Percentiles rank a stretch among this genome's conserved stretches.
Evolutionary conservation across 163 green algal species (phyloP).

Genomic region (Trebouxia gelatinosa): DNA sequence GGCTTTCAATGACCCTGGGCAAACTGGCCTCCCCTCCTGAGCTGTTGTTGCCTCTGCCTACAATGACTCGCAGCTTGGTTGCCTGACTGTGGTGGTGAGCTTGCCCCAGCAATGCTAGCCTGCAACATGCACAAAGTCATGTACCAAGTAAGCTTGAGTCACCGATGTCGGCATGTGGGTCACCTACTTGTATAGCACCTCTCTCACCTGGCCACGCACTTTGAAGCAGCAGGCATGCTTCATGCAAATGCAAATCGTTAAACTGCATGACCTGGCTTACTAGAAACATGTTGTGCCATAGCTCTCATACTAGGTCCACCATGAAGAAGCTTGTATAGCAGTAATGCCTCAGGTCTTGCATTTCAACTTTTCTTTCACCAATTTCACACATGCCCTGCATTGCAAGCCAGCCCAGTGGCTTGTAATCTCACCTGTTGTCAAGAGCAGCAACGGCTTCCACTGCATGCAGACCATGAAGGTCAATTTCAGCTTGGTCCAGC

Average conservation of each 20-base stretch:
- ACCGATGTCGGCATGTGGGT: too few species aligned
- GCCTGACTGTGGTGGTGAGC: constrained; percentile 9
- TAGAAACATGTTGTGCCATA: too few species aligned
- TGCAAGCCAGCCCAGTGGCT: too few species aligned
- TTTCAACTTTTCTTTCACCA: background rate
- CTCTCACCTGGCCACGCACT: too few species aligned
- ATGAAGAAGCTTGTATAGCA: background rate
- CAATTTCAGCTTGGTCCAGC: constrained; percentile 30
- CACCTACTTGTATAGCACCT: too few species aligned
- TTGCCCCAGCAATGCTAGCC: constrained; percentile 21
- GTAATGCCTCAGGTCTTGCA: background rate
- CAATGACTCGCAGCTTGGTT: constrained; percentile 36
- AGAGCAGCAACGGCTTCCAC: constrained; percentile 39
- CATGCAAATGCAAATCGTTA: too few species aligned
- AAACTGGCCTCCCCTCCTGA: constrained; percentile 41
- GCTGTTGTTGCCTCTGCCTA: constrained; percentile 43
- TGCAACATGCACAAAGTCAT: background rate
- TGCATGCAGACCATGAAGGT: constrained; percentile 47
- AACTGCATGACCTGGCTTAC: too few species aligned
- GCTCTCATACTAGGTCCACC: background rate
- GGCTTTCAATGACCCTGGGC: constrained; percentile 32
- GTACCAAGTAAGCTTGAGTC: too few species aligned
- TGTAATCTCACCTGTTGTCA: constrained; percentile 24
- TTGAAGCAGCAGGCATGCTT: too few species aligned
- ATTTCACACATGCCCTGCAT: too few species aligned